Percentiles rank a stretch among this genome's conserved stretches.
Conservation (phyloP, 306 rosid species). For the Citrullus mucosospermus region DNA sequence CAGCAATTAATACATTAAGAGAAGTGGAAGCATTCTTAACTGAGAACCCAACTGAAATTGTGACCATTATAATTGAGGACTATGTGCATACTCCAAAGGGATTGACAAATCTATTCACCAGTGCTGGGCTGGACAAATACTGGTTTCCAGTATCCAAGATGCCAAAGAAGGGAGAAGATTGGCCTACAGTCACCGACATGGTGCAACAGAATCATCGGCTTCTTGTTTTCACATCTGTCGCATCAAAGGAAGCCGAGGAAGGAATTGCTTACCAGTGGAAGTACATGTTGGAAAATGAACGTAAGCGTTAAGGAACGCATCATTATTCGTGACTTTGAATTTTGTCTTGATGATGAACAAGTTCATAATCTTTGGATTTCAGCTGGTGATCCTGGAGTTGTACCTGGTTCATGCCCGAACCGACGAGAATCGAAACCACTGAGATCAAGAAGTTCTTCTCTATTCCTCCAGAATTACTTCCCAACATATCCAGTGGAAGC, state of each 20-base stretch:
- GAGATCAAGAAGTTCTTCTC: conserved; percentile 54
- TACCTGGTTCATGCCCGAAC: conserved; percentile 58
- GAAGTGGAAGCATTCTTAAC: conserved; percentile 83
- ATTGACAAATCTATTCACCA: conserved; percentile 47
- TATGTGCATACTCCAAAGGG: conserved; percentile 81
- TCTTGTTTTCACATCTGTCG: conserved; percentile 79
- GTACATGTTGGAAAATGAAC: conserved; percentile 86
- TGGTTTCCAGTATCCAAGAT: conserved; percentile 82
- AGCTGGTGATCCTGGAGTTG: conserved; percentile 97
- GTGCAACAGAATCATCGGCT: conserved; percentile 69
- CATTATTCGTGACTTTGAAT: not conserved
- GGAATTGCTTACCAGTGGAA: conserved; percentile 96
- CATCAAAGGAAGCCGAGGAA: conserved; percentile 82
- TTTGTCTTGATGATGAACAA: not conserved
- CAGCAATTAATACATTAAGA: conserved; percentile 71
- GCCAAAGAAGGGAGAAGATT: conserved; percentile 71
- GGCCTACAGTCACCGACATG: conserved; percentile 87
- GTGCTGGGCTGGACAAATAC: conserved; percentile 67
- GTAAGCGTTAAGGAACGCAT: conserved; percentile 29
- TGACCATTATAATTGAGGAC: conserved; percentile 82
- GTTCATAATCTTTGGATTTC: conserved; percentile 22
- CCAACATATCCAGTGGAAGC: conserved; percentile 85
- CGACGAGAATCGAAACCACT: conserved; percentile 82
- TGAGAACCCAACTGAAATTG: conserved; percentile 66
- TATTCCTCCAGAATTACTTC: conserved; percentile 79